These are phyloP conservation scores for Lepidium campestre DNA, from an alignment of 441 rosid genomes.

Conservation along the genomic window DNA sequence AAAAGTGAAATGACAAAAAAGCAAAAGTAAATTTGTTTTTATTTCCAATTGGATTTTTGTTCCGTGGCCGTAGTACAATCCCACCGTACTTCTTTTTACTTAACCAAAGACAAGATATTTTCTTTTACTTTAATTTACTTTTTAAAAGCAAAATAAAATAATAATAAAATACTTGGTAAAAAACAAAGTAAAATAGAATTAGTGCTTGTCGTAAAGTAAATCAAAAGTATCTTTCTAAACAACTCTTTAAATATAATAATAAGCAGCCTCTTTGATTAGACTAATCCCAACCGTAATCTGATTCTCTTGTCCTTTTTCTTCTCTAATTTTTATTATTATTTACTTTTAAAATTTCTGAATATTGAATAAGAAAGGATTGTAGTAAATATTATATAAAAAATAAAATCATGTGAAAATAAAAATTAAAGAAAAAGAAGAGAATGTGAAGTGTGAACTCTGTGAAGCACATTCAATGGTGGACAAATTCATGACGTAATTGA, in stretches of 20 bases:
- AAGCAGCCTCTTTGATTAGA: neutral
- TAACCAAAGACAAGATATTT: neutral
- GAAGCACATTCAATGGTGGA: constrained; percentile 15
- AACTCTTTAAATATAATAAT: constrained; percentile 4
- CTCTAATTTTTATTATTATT: neutral
- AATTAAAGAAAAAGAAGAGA: too few relatives aligned
- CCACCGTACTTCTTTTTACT: constrained; percentile 24
- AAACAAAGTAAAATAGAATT: neutral
- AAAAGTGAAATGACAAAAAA: neutral
- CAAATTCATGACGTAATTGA: neutral
- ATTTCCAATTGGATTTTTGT: constrained; percentile 2
- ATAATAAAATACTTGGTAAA: neutral
- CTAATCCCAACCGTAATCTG: neutral
- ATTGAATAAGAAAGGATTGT: neutral
- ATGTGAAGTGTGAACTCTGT: neutral
- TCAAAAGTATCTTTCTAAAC: neutral
- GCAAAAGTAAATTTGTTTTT: neutral
- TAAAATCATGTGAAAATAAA: too few relatives aligned
- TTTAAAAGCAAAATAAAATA: neutral
- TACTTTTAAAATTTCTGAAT: neutral
- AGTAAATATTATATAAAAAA: too few relatives aligned
- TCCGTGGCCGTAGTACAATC: constrained; percentile 26
- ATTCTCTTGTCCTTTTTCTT: neutral
- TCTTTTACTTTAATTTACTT: neutral
- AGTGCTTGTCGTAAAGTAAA: neutral